These are phyloP conservation scores for Neobulgaria alba DNA, from an alignment of 2,329 filamentous ascomycete genomes.

Conservation along the genomic window DNA sequence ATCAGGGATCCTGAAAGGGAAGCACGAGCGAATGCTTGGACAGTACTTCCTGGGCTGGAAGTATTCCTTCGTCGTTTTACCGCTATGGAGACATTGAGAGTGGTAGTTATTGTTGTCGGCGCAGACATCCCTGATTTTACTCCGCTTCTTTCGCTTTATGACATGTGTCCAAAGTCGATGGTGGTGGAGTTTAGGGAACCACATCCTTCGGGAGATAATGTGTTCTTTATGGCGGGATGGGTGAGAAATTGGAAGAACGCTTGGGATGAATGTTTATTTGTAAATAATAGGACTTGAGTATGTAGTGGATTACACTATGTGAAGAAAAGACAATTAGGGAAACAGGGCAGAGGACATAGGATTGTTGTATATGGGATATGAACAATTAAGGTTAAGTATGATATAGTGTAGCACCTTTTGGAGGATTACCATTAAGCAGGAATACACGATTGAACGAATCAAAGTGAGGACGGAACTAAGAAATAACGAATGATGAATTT, in stretches of 20 bases:
- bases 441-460: no score
- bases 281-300: slow-evolving; percentile 1
- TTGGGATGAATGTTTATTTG: slow-evolving; percentile 8
- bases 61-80: slow-evolving; percentile 7
- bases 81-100: slow-evolving; percentile 1
- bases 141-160: slow-evolving; percentile 7
- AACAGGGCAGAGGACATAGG: no score
- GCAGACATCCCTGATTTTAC: slow-evolving; percentile 9
- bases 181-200: neutral
- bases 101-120: slow-evolving; percentile 8
- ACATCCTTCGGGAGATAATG: neutral
- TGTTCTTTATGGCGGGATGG: slow-evolving; percentile 1
- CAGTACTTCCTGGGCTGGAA: slow-evolving; percentile 9
- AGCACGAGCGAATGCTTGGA: slow-evolving; percentile 3
- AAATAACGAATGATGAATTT: no score
- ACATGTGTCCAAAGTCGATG: slow-evolving; percentile 1
- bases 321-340: no score
- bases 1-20: neutral
- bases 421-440: no score
- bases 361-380: no score
- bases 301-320: no score
- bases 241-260: slow-evolving; percentile 6
- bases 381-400: no score
- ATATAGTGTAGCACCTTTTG: no score
- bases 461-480: no score